Evolutionary conservation across 2,329 filamentous ascomycete species (phyloP).

Genomic region (Trichoderma citrinoviride): DNA sequence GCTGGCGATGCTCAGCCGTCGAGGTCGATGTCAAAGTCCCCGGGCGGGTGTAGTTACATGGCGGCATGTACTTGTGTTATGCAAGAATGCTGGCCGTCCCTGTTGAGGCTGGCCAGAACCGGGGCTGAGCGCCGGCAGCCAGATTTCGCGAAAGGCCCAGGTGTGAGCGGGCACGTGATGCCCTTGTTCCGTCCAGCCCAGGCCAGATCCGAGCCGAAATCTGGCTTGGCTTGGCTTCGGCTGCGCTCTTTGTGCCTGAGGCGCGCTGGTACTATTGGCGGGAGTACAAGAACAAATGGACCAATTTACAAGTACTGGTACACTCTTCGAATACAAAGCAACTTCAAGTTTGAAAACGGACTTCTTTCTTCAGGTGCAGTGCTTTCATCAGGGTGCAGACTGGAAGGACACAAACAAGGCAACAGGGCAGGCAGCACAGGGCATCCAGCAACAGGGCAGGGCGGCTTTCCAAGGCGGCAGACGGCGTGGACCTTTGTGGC

Average conservation of each 20-base stretch:
- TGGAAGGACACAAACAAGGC: not conserved
- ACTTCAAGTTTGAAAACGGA: too few relatives aligned
- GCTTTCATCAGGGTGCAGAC: not conserved
- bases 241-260: not conserved
- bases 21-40: constrained; percentile 34
- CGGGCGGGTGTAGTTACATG: constrained; percentile 34
- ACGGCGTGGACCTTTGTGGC: constrained; percentile 3
- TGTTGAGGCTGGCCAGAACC: constrained; percentile 27
- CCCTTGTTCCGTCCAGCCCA: not conserved
- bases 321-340: not conserved
- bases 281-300: not conserved
- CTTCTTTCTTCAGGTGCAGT: not conserved
- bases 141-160: constrained; percentile 19
- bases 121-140: constrained; percentile 19
- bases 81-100: constrained; percentile 26
- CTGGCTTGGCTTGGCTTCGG: constrained; percentile 1
- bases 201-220: not conserved
- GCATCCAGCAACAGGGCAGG: not conserved
- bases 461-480: not conserved
- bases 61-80: constrained; percentile 35
- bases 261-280: not conserved
- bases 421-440: not conserved
- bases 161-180: constrained; percentile 21
- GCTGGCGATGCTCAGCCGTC: constrained; percentile 12
- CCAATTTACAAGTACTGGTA: too few relatives aligned